A percentile compares a stretch with the other conserved stretches of the same genome.
phyloP scores from a whole-genome alignment of 306 rosid genomes.

The Carpinus fangiana region DNA sequence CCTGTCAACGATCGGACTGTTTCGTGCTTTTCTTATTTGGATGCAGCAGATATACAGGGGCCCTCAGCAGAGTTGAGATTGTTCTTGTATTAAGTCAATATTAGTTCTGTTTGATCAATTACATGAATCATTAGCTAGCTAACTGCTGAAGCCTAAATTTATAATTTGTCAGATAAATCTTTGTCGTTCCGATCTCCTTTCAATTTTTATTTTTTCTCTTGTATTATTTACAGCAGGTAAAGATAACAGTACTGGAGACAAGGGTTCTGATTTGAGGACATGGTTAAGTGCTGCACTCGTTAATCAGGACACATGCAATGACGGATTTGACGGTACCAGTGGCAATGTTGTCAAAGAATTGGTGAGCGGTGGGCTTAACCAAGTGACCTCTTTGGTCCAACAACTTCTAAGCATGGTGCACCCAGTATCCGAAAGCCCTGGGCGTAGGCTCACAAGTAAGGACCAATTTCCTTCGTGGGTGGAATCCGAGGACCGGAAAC shows the following conservation, averaged over 20 bases:
- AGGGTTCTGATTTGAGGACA: conserved; percentile 74
- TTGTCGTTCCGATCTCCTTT: background rate
- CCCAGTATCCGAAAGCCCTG: conserved; percentile 11
- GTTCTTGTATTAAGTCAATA: background rate
- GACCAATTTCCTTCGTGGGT: conserved; percentile 62
- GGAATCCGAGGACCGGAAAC: conserved; percentile 41
- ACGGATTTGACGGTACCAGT: conserved; percentile 74
- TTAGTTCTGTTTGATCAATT: background rate
- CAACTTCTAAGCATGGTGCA: conserved; percentile 55
- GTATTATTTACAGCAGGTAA: conserved; percentile 59
- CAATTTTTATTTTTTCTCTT: background rate
- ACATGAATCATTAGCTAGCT: too few relatives aligned
- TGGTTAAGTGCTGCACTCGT: conserved; percentile 80
- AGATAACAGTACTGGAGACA: conserved; percentile 61
- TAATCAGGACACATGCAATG: conserved; percentile 78
- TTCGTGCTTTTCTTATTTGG: background rate
- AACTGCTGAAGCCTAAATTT: too few relatives aligned
- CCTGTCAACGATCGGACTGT: background rate
- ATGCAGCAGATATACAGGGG: background rate
- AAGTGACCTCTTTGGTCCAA: conserved; percentile 47
- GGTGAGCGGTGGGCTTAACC: conserved; percentile 42
- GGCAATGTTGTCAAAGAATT: conserved; percentile 44
- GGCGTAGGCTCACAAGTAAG: background rate
- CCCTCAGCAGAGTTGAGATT: background rate
- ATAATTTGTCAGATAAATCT: background rate